These are phyloP conservation scores for Cutaneotrichosporon cavernicola DNA, from an alignment of 1,284 basidiomycete species.

Conservation along the genomic window DNA sequence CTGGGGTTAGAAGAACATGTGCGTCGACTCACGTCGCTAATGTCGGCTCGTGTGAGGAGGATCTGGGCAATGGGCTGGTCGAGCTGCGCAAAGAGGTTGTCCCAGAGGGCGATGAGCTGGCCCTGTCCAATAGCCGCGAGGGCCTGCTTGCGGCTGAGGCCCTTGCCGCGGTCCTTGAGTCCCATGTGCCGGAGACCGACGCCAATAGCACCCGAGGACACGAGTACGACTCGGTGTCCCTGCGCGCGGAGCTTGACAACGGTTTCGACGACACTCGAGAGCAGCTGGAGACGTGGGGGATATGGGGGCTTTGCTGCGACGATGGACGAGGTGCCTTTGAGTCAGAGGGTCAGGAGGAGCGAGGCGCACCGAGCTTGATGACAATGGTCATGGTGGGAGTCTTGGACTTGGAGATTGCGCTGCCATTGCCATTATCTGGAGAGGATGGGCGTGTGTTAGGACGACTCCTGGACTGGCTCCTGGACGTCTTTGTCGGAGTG, in stretches of 20 bases:
- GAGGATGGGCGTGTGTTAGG: constrained; percentile 7
- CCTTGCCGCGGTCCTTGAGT: constrained; percentile 74
- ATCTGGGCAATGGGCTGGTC: constrained; percentile 96
- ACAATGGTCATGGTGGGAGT: constrained; percentile 62
- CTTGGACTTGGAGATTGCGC: constrained; percentile 1
- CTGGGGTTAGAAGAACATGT: constrained; percentile 53
- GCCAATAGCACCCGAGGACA: constrained; percentile 94
- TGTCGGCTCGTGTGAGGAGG: constrained; percentile 88
- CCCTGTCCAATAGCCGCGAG: constrained; percentile 96
- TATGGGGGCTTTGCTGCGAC: constrained; percentile 81
- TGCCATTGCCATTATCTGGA: constrained; percentile 10
- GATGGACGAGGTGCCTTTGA: constrained; percentile 84
- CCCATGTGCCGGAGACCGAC: constrained; percentile 91
- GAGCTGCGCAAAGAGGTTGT: constrained; percentile 88
- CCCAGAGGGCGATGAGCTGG: constrained; percentile 92
- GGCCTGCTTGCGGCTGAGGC: constrained; percentile 89
- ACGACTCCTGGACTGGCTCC: background rate
- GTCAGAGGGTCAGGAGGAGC: background rate
- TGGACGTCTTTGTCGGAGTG: background rate
- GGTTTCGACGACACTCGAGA: constrained; percentile 90
- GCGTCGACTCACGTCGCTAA: constrained; percentile 75
- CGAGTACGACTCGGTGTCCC: constrained; percentile 92
- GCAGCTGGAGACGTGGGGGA: constrained; percentile 81
- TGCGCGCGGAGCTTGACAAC: constrained; percentile 72
- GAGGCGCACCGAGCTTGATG: constrained; percentile 72